Evolutionary conservation across 441 rosid genomes (phyloP), one percentile per base, ranked within the genome.

Genomic region (Euphorbia celastroides): DNA sequence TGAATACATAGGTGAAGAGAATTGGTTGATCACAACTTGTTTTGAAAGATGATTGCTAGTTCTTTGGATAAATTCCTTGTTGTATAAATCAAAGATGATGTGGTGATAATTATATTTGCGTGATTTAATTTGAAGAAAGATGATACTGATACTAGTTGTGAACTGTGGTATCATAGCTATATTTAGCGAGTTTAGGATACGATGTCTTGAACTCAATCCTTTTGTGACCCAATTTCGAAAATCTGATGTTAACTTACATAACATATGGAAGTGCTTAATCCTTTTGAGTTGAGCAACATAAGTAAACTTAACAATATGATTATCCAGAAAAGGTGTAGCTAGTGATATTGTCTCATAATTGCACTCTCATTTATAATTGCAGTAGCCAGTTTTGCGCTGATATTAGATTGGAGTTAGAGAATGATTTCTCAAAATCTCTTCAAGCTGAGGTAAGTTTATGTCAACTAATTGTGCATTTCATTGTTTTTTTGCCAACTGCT

Each of bases 381-480:
- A 94, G 97, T 86, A 83, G 97, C 74, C 99, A 89, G 23, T 94
- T 94, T 77, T 83, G 86, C 65, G 65, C 75, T 59, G 99, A 89
- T 67, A 82, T 94, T 70, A 82, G 78, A 50, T 77, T 79, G 9
- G 89, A 82, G 72, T 77, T 94, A 70, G 94, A 89, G 87, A 83
- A 94, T 78, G 98, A 94, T 74, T 94, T 92, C 65, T 72, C 81
- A 82, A 81, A 79, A 66, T 81, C 96, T 75, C 93, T 93, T 73
- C 86, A 85, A 38, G 77, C 89, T 67, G 96, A 86, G 88, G 96
- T 83, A 32, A 62, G 42, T 62, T 58, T 32, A 9, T 0, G 32
- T 14, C 26, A 13, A 23, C 14, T 46, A 62, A 46, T 17, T 44
- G 12, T 44, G 31, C 16, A 1, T 9, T 25, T 23, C 38, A 59